These are phyloP conservation scores for Petrea volubilis DNA, from an alignment of 257 asterid species.

Conservation along the genomic window DNA sequence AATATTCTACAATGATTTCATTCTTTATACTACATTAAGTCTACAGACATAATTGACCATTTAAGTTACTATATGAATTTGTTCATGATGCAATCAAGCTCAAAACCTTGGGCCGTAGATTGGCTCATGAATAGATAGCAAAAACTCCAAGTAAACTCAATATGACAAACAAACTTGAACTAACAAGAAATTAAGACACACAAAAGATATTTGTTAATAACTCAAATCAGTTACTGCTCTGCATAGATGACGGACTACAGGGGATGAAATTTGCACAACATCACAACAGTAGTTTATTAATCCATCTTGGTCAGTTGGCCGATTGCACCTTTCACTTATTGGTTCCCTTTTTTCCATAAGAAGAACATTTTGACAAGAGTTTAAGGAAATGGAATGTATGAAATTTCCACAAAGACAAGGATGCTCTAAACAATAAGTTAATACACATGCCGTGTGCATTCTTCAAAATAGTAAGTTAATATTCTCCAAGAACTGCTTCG, in stretches of 20 bases:
- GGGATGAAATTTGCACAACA: not conserved
- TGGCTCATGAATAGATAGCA: not conserved
- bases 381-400: not conserved
- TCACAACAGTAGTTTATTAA: not conserved
- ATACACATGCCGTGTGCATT: not conserved
- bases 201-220: not conserved
- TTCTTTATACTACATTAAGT: not conserved
- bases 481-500: slow-evolving; percentile 2
- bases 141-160: not conserved
- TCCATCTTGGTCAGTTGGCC: not conserved
- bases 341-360: not conserved
- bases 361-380: not conserved
- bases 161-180: not conserved
- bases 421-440: not conserved
- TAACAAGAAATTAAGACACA: not conserved
- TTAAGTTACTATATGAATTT: not conserved
- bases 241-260: not conserved
- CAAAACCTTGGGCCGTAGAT: not conserved
- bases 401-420: not conserved
- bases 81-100: not conserved
- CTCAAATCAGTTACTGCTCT: not conserved
- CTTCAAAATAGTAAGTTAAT: not conserved
- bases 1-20: not conserved
- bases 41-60: not conserved
- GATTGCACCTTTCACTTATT: not conserved